Evolutionary conservation across 495 filamentous ascomycete genomes (phyloP), one percentile per base, ranked within the genome.

Genomic region (Oidiodendron maius): DNA sequence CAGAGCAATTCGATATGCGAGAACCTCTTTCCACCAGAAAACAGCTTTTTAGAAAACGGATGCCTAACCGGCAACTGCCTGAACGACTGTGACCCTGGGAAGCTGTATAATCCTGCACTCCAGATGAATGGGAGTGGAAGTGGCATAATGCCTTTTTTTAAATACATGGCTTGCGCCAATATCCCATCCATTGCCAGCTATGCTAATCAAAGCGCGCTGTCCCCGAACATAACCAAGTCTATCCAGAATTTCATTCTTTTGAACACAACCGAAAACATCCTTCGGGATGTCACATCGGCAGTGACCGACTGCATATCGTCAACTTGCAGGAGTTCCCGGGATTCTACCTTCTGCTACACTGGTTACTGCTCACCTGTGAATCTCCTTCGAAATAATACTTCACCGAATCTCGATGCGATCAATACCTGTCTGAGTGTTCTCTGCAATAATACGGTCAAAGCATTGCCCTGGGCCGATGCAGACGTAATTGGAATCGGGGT

Each of bases 401-500:
- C 21, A 21, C 39, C 39, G 16, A 41, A 41, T 22, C 13, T 41
- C 24, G 6, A 20, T 5, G 39, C 12, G 6, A 8, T 41, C 4
- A 41, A 41, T 41, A 21, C 15, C 21, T 41, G 39, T 21, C 21
- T 41, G 39, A 11, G 24, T 22, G 13, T 22, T 3, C 39, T 41
- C 4, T 41, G 39, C 16, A 41, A 4, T 22, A 11, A 21, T 4
- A 11, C 15, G 15, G 39, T 18, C 4, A 3, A 41, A 21, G 15
- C 18, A 3, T 21, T 41, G 5, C 39, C 39, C 4, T 41, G 21
- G 15, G 39, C 39, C 4, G 39, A 41, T 41, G 39, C 39, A 8
- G 39, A 41, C 21, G 39, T 41, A 13, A 41, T 41, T 41, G 39
- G 39, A 21, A 41, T 41, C 16, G 39, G 39, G 24, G 39, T 41